These are phyloP conservation scores for Terana coerulea DNA, from an alignment of 768 basidiomycete genomes.

Conservation along the genomic window DNA sequence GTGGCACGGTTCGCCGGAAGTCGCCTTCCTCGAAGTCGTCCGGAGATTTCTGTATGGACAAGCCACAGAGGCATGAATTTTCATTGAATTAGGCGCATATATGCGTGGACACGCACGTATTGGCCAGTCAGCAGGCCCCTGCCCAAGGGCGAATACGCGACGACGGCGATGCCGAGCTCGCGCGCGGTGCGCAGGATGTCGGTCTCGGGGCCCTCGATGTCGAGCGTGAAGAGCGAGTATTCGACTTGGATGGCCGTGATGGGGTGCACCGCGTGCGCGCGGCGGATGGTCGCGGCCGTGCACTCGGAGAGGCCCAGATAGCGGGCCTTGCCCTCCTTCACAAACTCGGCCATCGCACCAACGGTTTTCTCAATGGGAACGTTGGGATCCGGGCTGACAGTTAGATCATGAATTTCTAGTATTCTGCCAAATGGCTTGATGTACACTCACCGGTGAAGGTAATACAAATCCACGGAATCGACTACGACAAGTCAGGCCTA, in stretches of 20 bases:
- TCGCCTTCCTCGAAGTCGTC: conserved; percentile 29
- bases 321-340: conserved; percentile 31
- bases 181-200: conserved; percentile 23
- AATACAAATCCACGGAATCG: conserved; percentile 15
- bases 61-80: not conserved
- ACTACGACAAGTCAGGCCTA: too few species aligned
- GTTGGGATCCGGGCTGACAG: conserved; percentile 13
- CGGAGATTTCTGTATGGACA: conserved; percentile 25
- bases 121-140: conserved; percentile 30
- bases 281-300: conserved; percentile 28
- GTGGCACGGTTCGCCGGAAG: conserved; percentile 21
- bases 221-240: conserved; percentile 28
- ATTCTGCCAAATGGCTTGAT: not conserved
- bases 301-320: conserved; percentile 36
- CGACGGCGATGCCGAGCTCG: conserved; percentile 32
- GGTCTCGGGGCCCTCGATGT: conserved; percentile 25
- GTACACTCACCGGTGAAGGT: conserved; percentile 12
- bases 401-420: not conserved
- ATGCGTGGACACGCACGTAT: conserved; percentile 18
- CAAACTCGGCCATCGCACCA: conserved; percentile 24
- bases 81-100: too few species aligned
- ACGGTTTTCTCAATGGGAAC: conserved; percentile 23
- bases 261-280: conserved; percentile 31
- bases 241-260: conserved; percentile 30
- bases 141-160: conserved; percentile 34